Base-by-base conservation (phyloP, 441 rosid genomes). In the Euphorbia celastroides region DNA sequence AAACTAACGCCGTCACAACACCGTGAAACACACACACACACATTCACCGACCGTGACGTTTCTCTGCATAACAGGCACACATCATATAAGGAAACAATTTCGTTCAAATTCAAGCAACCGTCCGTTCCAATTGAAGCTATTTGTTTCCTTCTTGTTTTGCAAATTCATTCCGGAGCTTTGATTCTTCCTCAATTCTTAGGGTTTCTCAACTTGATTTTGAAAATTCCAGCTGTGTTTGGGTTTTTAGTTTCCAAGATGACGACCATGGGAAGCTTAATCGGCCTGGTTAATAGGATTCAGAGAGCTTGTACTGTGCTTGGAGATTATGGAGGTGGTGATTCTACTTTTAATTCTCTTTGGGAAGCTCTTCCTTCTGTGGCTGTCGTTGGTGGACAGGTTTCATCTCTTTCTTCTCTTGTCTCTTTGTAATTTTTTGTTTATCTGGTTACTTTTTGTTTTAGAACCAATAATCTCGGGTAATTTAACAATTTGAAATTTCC, bases 361-460 rank as follows among this genome's bases (percentile, higher is more conserved):
- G 98, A 92, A 84, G 98, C 99, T 67, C 96, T 95, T 38, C 98
- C 96, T 36, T 79, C 98, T 52, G 99, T 95, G 75, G 97, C 96
- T 5, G 99, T 95, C 67, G 97, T 90, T 56, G 99, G 99, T 65
- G 98, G 99, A 72, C 99, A 92, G 97, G 99, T 7, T 44, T 22
- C 51, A 19, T 22, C 9, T 60, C 14, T 50, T 8, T 62, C 26
- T 41, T 56, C n/a, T 55, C 38, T 7, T 19, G 32, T 51, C 14
- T 17, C 66, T 65, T 17, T 8, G 25, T 52, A 25, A n/a, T n/a
- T n/a, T n/a, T n/a, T n/a, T n/a, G n/a, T 26, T 26, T 54, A n/a
- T 46, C 26, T 22, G 36, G 8, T 25, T 57, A 26, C 19, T 11
- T 36, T 51, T 67, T 8, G 27, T 13, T 56, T 19, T 5, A n/a